phyloP scores from a whole-genome alignment of 768 basidiomycete species.

The Lyophyllum decastes region DNA sequence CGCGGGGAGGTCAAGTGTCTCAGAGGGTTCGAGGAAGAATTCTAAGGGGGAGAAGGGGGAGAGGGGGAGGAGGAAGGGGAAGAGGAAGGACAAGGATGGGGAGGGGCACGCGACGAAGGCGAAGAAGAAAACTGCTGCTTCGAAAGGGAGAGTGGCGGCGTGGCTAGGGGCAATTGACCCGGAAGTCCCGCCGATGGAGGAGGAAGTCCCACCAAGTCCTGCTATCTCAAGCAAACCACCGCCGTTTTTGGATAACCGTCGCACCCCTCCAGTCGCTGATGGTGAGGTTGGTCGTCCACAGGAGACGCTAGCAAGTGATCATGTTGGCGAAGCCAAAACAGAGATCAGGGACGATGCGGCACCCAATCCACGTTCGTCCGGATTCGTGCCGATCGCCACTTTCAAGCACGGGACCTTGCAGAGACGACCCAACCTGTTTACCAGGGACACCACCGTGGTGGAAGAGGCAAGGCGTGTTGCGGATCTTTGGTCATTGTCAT shows the following conservation, averaged over 20 bases:
- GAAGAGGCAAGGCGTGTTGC: conserved; percentile 39
- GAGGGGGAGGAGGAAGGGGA: conserved; percentile 25
- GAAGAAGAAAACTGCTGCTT: conserved; percentile 32
- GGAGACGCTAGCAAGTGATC: neutral
- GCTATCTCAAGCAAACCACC: conserved; percentile 1
- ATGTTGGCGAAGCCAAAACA: neutral
- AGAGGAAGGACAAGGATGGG: conserved; percentile 26
- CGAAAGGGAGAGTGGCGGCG: conserved; percentile 74
- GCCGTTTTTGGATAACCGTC: conserved; percentile 1
- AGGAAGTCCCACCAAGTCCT: conserved; percentile 44
- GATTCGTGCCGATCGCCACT: conserved; percentile 68
- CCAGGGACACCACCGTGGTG: conserved; percentile 30
- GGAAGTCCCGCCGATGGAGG: conserved; percentile 52
- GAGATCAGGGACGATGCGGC: conserved; percentile 21
- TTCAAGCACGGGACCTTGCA: conserved; percentile 43
- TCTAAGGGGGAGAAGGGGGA: conserved; percentile 26
- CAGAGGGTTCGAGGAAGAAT: conserved; percentile 24
- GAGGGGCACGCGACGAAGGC: conserved; percentile 23
- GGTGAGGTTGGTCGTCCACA: neutral
- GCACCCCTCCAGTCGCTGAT: neutral
- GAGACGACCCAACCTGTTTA: conserved; percentile 19
- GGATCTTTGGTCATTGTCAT: conserved; percentile 38
- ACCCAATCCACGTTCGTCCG: conserved; percentile 76
- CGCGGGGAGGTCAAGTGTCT: conserved; percentile 31
- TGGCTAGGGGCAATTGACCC: conserved; percentile 74